These are phyloP conservation scores for Pyrrhoderma noxium DNA, from an alignment of 1,284 basidiomycete species.

Conservation along the genomic window DNA sequence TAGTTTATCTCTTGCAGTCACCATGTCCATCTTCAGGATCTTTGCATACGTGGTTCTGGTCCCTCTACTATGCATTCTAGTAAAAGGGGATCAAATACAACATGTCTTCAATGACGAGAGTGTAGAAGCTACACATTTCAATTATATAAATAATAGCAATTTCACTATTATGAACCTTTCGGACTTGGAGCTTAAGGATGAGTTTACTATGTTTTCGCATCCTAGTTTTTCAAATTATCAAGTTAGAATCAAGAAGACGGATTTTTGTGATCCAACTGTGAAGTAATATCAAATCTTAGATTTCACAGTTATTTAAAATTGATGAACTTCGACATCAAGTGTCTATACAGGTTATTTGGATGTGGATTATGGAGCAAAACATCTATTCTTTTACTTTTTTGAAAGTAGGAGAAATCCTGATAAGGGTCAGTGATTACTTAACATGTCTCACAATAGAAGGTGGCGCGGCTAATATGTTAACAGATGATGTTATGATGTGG, in stretches of 20 bases:
- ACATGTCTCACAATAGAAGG: background rate
- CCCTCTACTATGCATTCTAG: too few relatives aligned
- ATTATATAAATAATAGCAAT: too few relatives aligned
- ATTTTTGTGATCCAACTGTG: slow-evolving; percentile 60
- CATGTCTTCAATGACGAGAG: too few relatives aligned
- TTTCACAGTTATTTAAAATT: background rate
- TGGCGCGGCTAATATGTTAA: background rate
- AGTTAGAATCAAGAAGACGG: slow-evolving; percentile 53
- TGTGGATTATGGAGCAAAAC: slow-evolving; percentile 51
- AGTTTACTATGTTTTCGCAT: slow-evolving; percentile 40
- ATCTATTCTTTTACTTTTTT: slow-evolving; percentile 83
- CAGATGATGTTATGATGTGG: slow-evolving; percentile 66
- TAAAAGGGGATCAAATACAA: too few relatives aligned
- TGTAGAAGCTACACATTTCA: too few relatives aligned
- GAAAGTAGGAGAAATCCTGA: slow-evolving; percentile 64
- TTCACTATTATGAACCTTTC: slow-evolving; percentile 22
- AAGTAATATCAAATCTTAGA: slow-evolving; percentile 29
- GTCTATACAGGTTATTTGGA: slow-evolving; percentile 60
- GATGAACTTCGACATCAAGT: slow-evolving; percentile 22
- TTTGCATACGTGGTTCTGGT: too few relatives aligned
- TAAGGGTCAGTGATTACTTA: slow-evolving; percentile 27
- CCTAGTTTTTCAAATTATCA: slow-evolving; percentile 42
- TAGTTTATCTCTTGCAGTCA: too few relatives aligned
- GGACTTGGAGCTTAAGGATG: slow-evolving; percentile 29
- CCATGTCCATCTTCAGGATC: too few relatives aligned